Conservation (phyloP, 352 stramenopile species). For the Phytopythium oedochilum region DNA sequence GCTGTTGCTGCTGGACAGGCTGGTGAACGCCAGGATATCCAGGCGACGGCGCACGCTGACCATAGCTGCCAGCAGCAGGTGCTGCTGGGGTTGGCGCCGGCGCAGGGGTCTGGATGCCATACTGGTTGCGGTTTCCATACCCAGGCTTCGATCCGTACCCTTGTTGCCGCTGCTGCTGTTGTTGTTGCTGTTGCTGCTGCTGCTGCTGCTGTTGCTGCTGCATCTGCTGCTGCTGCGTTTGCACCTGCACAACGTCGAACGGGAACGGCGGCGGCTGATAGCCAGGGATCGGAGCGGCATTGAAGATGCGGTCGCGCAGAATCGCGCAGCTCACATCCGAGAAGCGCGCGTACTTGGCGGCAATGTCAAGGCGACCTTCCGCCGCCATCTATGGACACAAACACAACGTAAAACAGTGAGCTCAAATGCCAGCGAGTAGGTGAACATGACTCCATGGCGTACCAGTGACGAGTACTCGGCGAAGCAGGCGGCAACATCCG, state of each 20-base stretch:
- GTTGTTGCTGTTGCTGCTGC: conserved; percentile 26
- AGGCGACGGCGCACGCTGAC: conserved; percentile 12
- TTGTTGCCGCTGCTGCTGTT: conserved; percentile 30
- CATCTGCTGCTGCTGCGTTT: conserved; percentile 49
- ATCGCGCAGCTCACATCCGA: conserved; percentile 72
- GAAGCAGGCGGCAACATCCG: conserved; percentile 89
- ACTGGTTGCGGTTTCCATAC: conserved; percentile 32
- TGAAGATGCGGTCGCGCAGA: conserved; percentile 84
- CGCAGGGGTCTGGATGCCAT: conserved; percentile 25
- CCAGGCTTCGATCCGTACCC: conserved; percentile 30
- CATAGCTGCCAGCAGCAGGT: conserved; percentile 29
- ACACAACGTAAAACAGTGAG: too few relatives aligned
- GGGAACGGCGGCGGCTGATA: conserved; percentile 83
- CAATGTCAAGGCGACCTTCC: conserved; percentile 90
- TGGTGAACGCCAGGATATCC: conserved; percentile 25
- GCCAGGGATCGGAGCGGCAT: conserved; percentile 67
- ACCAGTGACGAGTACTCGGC: conserved; percentile 88
- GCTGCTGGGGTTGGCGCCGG: conserved; percentile 24
- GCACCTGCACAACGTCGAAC: conserved; percentile 73
- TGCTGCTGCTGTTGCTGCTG: conserved; percentile 49
- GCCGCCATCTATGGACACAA: conserved; percentile 75
- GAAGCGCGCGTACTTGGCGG: conserved; percentile 90
- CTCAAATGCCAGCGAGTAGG: neutral
- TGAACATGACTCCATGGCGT: conserved; percentile 14
- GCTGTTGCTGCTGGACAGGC: conserved; percentile 19